These are phyloP conservation scores for Backusella westeae DNA, from an alignment of 192 early-diverging fungal species.

Conservation along the genomic window DNA sequence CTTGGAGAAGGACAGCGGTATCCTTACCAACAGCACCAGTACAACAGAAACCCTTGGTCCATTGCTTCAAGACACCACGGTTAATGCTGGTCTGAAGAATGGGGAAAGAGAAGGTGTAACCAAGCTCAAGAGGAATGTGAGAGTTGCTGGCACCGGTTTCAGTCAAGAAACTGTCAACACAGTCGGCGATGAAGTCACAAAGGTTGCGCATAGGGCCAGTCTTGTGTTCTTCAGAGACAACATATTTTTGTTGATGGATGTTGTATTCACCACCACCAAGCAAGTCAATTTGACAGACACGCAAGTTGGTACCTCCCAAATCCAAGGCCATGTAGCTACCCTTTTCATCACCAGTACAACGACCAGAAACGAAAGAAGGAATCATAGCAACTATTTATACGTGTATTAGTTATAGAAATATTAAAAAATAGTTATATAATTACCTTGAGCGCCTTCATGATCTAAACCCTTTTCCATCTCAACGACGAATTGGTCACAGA, in stretches of 20 bases:
- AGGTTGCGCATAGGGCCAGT: constrained; percentile 49
- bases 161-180: constrained; percentile 72
- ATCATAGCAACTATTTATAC: constrained; percentile 68
- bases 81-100: constrained; percentile 78
- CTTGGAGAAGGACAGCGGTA: constrained; percentile 78
- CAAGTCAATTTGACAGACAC: constrained; percentile 84
- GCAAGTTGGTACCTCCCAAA: constrained; percentile 94
- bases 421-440: neutral
- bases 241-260: constrained; percentile 80
- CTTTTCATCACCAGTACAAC: constrained; percentile 81
- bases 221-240: constrained; percentile 66
- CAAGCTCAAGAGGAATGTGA: constrained; percentile 47
- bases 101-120: constrained; percentile 98
- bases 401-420: neutral
- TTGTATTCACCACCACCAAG: constrained; percentile 68
- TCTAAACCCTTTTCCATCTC: constrained; percentile 36
- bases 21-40: constrained; percentile 70
- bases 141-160: constrained; percentile 55
- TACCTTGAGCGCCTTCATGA: constrained; percentile 26
- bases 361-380: constrained; percentile 77
- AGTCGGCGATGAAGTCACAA: constrained; percentile 86
- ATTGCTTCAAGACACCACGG: constrained; percentile 63
- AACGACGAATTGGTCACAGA: constrained; percentile 24
- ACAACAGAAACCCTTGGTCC: constrained; percentile 91
- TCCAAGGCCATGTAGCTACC: constrained; percentile 92